Evolutionary conservation across 2,329 filamentous ascomycete genomes (phyloP).

Genomic region (Chrysosporium keratinophilum): DNA sequence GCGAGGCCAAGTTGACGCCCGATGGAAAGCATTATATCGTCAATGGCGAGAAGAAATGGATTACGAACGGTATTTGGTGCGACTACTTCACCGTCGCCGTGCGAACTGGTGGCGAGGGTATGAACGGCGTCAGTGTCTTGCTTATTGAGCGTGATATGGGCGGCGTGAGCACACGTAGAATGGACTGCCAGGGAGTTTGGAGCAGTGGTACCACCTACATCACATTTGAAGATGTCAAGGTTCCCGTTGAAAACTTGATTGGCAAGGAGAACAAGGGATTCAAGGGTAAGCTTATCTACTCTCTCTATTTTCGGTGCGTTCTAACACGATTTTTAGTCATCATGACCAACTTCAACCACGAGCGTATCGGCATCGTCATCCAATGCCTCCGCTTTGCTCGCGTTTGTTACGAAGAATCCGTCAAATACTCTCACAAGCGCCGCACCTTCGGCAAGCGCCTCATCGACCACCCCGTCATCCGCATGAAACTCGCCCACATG

Average conservation of each 20-base stretch:
- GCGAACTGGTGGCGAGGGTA: slow-evolving; percentile 74
- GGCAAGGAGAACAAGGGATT: slow-evolving; percentile 98
- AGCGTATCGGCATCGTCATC: slow-evolving; percentile 97
- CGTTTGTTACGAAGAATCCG: slow-evolving; percentile 91
- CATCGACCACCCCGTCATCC: slow-evolving; percentile 93
- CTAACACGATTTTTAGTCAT: slow-evolving; percentile 51
- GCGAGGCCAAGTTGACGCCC: slow-evolving; percentile 86
- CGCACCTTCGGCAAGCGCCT: slow-evolving; percentile 93
- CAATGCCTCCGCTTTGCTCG: slow-evolving; percentile 91
- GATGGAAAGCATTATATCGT: slow-evolving; percentile 99
- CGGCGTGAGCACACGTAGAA: slow-evolving; percentile 82
- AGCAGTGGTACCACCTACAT: slow-evolving; percentile 92
- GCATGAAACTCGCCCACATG: slow-evolving; percentile 97
- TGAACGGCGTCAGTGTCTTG: slow-evolving; percentile 84
- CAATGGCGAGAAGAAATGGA: slow-evolving; percentile 99
- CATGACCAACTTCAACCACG: slow-evolving; percentile 99
- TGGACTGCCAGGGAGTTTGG: slow-evolving; percentile 99
- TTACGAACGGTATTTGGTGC: slow-evolving; percentile 92
- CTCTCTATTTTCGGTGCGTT: neutral
- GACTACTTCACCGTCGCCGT: slow-evolving; percentile 98
- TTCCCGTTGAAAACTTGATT: slow-evolving; percentile 95
- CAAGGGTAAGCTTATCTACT: slow-evolving; percentile 47
- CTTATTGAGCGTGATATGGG: slow-evolving; percentile 78
- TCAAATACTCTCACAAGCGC: slow-evolving; percentile 96
- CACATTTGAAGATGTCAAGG: slow-evolving; percentile 98